phyloP scores from a whole-genome alignment of 352 stramenopile genomes.

The Pythium plurisporium region DNA sequence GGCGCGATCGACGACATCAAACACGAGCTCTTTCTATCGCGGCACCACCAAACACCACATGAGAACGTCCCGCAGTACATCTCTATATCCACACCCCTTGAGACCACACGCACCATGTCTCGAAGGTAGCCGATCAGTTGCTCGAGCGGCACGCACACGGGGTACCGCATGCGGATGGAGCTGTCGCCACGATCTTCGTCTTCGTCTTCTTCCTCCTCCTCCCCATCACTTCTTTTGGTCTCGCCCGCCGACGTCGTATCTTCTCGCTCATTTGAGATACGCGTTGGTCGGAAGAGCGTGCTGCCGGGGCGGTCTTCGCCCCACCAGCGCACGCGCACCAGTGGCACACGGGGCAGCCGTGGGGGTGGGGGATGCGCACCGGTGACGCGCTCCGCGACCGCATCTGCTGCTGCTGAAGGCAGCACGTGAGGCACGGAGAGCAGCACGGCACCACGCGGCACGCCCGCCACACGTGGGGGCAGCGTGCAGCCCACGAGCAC shows the following conservation, averaged over 20 bases:
- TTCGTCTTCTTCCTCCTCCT: slow-evolving; percentile 1
- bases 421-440: slow-evolving; percentile 42
- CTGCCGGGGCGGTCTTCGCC: slow-evolving; percentile 38
- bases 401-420: slow-evolving; percentile 27
- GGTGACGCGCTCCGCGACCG: slow-evolving; percentile 1
- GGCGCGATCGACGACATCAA: slow-evolving; percentile 61
- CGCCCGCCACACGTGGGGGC: slow-evolving; percentile 36
- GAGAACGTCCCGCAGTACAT: too few species aligned
- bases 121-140: slow-evolving; percentile 51
- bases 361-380: too few species aligned
- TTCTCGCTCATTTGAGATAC: slow-evolving; percentile 1
- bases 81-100: not conserved
- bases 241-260: not conserved
- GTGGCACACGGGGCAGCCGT: slow-evolving; percentile 26
- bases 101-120: slow-evolving; percentile 35
- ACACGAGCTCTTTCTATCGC: slow-evolving; percentile 32
- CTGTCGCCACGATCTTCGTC: slow-evolving; percentile 6
- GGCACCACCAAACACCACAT: too few species aligned
- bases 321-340: slow-evolving; percentile 60
- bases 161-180: slow-evolving; percentile 43
- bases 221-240: not conserved
- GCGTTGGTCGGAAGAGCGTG: slow-evolving; percentile 40
- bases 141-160: slow-evolving; percentile 27
- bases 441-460: slow-evolving; percentile 23
- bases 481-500: slow-evolving; percentile 37